Evolutionary conservation across 768 basidiomycete genomes (phyloP), one percentile per base, ranked within the genome.

Genomic region (Coprinopsis cinerea): DNA sequence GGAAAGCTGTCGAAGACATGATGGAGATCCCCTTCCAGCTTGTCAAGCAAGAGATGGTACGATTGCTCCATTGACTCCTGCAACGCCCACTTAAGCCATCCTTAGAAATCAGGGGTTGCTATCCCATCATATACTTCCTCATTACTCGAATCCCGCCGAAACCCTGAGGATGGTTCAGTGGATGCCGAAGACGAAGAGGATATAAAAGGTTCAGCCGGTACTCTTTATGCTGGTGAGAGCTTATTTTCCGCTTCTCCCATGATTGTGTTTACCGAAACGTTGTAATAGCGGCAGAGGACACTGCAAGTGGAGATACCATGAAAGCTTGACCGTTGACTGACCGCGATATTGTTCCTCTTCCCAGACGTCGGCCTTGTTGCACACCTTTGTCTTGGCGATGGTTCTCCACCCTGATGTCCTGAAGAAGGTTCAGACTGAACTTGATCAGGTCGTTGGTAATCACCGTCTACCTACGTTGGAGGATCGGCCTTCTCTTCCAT

Each of bases 141-240:
- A 20, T 65, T 78, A 44, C 61, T 78, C 39, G 70, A 74, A 54
- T 59, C 66, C 23, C 66, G 70, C 49, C 62, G 67, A 43, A 63
- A 62, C 32, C 58, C 64, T 32, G 57, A 55, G 30, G 64, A 68
- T 48, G 68, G 64, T 15, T 60, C 56, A 39, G 55, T 72, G 44
- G 59, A 62, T 40, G 59, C 58, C 18, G 73, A 74, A 58, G 74
- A 75, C 36, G 76, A 77, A 53, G 68, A 73, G 49, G 73, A 78
- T 59, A 78, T 80, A 58, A 77, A 74, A 66, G 77, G 76, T 36
- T 73, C 75, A n/a, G 76, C 77, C 44, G 77, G 73, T 25, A 78
- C 77, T 5, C 62, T 79, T 42, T 76, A 71, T 59, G 70, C 70
- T 43, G 76, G 76, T 77, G 58, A 50, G 68, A 48, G 24, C 45